A percentile compares a stretch with the other conserved stretches of the same genome.
Conservation (phyloP, 371 early-diverging fungal species). For the Mortierella sp. region DNA sequence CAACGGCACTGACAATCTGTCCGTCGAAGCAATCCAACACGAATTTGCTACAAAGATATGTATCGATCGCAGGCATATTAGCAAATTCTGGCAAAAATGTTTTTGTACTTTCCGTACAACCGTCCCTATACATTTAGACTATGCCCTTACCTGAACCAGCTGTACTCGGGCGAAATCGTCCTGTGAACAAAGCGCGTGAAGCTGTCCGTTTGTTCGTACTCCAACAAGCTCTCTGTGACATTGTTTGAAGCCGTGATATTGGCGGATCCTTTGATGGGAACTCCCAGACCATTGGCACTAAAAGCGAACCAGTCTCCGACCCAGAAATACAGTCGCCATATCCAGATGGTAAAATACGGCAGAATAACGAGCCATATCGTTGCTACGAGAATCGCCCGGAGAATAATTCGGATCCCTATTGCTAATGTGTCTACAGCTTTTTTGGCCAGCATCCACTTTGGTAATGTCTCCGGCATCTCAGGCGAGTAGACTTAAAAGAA, state of each 20-base stretch:
- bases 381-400: slow-evolving; percentile 67
- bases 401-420: slow-evolving; percentile 14
- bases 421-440: slow-evolving; percentile 58
- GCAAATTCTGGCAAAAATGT: too few relatives aligned
- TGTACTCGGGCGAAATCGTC: slow-evolving; percentile 29
- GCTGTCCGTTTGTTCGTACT: slow-evolving; percentile 14
- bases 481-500: slow-evolving; percentile 65
- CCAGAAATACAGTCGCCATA: slow-evolving; percentile 83
- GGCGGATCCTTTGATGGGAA: not conserved
- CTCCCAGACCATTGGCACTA: slow-evolving; percentile 31
- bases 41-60: slow-evolving; percentile 60
- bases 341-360: slow-evolving; percentile 84
- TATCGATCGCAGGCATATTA: slow-evolving; percentile 6
- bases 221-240: slow-evolving; percentile 6
- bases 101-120: too few relatives aligned
- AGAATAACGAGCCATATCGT: slow-evolving; percentile 83
- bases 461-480: slow-evolving; percentile 78
- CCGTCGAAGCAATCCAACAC: slow-evolving; percentile 88
- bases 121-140: too few relatives aligned
- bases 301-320: slow-evolving; percentile 65
- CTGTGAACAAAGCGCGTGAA: slow-evolving; percentile 33
- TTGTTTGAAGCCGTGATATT: slow-evolving; percentile 2
- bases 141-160: slow-evolving; percentile 42
- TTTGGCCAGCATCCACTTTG: slow-evolving; percentile 60
- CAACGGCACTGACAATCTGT: slow-evolving; percentile 78